Percentiles rank a stretch among this genome's conserved stretches.
phyloP scores from a whole-genome alignment of 1,284 basidiomycete species.

The Bothia castanella region DNA sequence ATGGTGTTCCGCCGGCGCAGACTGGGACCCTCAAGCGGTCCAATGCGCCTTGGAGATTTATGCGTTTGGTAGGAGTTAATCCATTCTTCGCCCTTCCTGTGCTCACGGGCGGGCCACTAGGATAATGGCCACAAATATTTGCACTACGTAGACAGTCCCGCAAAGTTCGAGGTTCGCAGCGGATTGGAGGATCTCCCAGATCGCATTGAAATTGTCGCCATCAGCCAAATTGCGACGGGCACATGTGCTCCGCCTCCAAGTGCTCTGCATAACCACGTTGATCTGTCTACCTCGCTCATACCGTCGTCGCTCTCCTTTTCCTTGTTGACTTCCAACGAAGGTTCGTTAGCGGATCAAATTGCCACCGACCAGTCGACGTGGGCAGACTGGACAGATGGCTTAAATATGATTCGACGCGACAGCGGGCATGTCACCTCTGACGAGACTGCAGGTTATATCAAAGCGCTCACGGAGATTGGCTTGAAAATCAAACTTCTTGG shows the following conservation, averaged over 20 bases:
- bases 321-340: conserved; percentile 66
- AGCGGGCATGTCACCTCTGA: conserved; percentile 78
- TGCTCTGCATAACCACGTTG: conserved; percentile 54
- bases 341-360: conserved; percentile 81
- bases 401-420: conserved; percentile 82
- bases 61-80: conserved; percentile 56
- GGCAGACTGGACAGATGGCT: conserved; percentile 95
- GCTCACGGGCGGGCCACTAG: conserved; percentile 37
- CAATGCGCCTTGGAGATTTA: conserved; percentile 70
- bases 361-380: conserved; percentile 82
- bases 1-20: conserved; percentile 54
- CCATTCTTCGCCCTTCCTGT: background rate
- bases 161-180: conserved; percentile 72
- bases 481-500: conserved; percentile 90
- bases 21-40: conserved; percentile 50
- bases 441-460: conserved; percentile 82
- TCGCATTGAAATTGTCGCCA: conserved; percentile 73
- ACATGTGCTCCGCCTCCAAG: conserved; percentile 71
- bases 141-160: conserved; percentile 76
- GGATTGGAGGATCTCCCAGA: conserved; percentile 87
- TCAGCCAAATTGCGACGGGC: conserved; percentile 75
- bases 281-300: conserved; percentile 50
- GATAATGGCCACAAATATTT: conserved; percentile 75
- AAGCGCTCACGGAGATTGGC: conserved; percentile 88
- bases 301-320: conserved; percentile 80